phyloP scores from a whole-genome alignment of 441 rosid genomes.

The Adansonia rubrostipa region DNA sequence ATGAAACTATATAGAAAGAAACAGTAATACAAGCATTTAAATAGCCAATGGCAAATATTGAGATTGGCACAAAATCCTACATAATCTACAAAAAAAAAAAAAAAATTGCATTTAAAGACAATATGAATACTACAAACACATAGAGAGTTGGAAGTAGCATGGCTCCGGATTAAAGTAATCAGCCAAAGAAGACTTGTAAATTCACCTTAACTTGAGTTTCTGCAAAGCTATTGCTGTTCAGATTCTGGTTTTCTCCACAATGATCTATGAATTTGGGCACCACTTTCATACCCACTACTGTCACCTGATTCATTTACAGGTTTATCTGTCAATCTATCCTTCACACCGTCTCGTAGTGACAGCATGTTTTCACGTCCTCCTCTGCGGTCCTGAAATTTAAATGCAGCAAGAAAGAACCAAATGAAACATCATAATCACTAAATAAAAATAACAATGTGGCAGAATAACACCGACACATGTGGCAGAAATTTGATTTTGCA shows the following conservation, averaged over 20 bases:
- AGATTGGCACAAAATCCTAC: constrained; percentile 31
- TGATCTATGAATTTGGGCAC: constrained; percentile 44
- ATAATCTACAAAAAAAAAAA: constrained; percentile 26
- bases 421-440: constrained; percentile 8
- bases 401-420: constrained; percentile 14
- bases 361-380: constrained; percentile 46
- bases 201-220: constrained; percentile 28
- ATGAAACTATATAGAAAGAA: constrained; percentile 18
- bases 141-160: constrained; percentile 10
- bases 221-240: constrained; percentile 44
- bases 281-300: constrained; percentile 73
- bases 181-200: constrained; percentile 13
- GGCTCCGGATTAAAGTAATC: constrained; percentile 16
- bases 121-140: constrained; percentile 24
- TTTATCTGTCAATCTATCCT: constrained; percentile 47
- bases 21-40: constrained; percentile 22
- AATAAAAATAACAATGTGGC: neutral
- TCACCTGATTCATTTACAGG: constrained; percentile 63
- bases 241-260: constrained; percentile 49
- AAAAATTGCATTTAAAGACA: constrained; percentile 10
- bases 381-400: constrained; percentile 55
- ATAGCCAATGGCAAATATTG: constrained; percentile 19
- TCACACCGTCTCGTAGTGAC: constrained; percentile 32
- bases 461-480: constrained; percentile 9
- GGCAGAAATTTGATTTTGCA: constrained; percentile 11